Base-by-base conservation (phyloP, 805 yeast genomes). In the Starmerella apis region DNA sequence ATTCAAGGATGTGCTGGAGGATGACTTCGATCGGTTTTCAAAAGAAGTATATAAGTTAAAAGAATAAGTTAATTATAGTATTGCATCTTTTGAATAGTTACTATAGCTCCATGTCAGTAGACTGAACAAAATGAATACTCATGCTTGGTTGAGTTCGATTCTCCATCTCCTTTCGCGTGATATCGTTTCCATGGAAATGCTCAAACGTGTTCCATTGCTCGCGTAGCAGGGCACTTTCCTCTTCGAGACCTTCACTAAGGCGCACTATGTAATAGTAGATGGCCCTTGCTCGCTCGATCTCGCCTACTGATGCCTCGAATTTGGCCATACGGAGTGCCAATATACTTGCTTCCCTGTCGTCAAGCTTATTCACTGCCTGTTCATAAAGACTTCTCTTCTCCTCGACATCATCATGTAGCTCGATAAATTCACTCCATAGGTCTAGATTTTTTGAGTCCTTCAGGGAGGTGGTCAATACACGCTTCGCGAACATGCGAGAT, bases 221-320 rank as follows among this genome's bases (percentile, higher is more conserved):
- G 9, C 7, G 24, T n/a, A 41, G 23, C 14, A 11, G 13, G 7
- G 44, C 33, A 7, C 33, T 16, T 16, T 27, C 44, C 18, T n/a
- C 23, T 8, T 41, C 44, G 22, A 41, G 33, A n/a, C 22, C 44
- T 9, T 41, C 44, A 27, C 44, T 41, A 7, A 41, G 31, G 3
- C 20, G 32, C 23, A 36, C 35, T 3, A 80, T 79, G 60, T 75
- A 81, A 49, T 69, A 72, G 54, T 75, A 73, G 6, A 90, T 63
- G 10, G 75, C 78, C 46, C 95, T 72, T 0, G 79, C 86, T 45
- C 95, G 67, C 4, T 64, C 68, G 16, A 68, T 62, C 54, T 86
- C 85, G 3, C 73, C 72, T 7, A 73, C 63, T 18, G 59, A 56
- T 3, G 66, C 61, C 63, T 90, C 96, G 46, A 79, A 58, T 5